phyloP scores from a whole-genome alignment of 2,329 filamentous ascomycete species.

The Nigrospora oryzae region DNA sequence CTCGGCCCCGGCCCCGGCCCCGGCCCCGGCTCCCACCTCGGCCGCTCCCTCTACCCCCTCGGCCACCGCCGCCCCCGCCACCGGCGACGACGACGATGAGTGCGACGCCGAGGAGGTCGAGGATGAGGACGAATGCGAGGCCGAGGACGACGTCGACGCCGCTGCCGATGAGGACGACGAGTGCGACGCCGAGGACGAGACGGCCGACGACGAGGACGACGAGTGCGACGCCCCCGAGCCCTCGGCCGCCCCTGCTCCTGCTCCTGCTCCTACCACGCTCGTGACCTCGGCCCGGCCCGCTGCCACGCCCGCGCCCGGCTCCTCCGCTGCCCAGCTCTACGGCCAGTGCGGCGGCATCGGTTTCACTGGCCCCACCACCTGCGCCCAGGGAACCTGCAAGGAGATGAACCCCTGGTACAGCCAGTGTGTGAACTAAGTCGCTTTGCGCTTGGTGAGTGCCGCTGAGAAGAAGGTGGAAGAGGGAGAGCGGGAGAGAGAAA shows the following conservation, averaged over 20 bases:
- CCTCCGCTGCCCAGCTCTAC: slow-evolving; percentile 5
- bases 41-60: background rate
- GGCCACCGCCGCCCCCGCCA: slow-evolving; percentile 1
- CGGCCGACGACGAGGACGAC: background rate
- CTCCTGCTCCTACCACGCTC: slow-evolving; percentile 3
- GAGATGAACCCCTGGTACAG: slow-evolving; percentile 3
- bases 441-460: too few species aligned
- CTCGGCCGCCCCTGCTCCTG: background rate
- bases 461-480: too few species aligned
- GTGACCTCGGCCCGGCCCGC: slow-evolving; percentile 3
- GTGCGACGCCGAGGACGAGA: background rate
- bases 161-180: background rate
- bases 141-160: background rate
- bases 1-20: background rate
- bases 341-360: slow-evolving; percentile 7
- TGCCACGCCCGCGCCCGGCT: slow-evolving; percentile 1
- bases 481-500: too few species aligned
- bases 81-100: background rate
- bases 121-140: background rate
- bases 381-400: slow-evolving; percentile 10
- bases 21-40: background rate
- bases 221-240: background rate
- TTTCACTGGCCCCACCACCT: slow-evolving; percentile 9
- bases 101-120: background rate
- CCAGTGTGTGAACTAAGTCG: background rate